These are phyloP conservation scores for Blastomyces gilchristii DNA, from an alignment of 2,329 filamentous ascomycete species.

Conservation along the genomic window DNA sequence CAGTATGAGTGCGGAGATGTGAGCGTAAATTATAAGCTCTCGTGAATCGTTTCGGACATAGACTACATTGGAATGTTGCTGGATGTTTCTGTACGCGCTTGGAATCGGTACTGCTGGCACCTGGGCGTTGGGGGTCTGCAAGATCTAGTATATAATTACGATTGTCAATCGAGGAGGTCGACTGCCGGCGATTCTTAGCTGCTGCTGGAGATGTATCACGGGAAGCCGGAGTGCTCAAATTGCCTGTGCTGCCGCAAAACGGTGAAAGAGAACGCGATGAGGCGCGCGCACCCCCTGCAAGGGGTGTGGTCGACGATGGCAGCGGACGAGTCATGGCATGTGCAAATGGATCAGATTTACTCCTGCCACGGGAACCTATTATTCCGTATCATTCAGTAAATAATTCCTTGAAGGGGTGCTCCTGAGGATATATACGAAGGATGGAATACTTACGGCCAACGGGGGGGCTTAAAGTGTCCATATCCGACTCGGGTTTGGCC, in stretches of 20 bases:
- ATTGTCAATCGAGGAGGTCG: conserved; percentile 42
- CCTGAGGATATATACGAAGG: neutral
- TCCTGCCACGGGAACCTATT: conserved; percentile 46
- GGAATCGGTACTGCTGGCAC: conserved; percentile 47
- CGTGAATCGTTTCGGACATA: conserved; percentile 94
- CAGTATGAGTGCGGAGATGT: conserved; percentile 89
- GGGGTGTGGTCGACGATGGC: conserved; percentile 26
- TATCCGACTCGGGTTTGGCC: conserved; percentile 53
- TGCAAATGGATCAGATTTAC: conserved; percentile 52
- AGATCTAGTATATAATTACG: conserved; percentile 79
- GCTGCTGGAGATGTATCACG: conserved; percentile 35
- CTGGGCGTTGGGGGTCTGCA: conserved; percentile 76
- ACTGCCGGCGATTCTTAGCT: conserved; percentile 34
- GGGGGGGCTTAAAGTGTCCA: conserved; percentile 76
- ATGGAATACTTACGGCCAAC: conserved; percentile 38
- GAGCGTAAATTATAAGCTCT: conserved; percentile 93
- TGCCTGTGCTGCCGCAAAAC: conserved; percentile 24
- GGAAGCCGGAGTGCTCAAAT: conserved; percentile 33
- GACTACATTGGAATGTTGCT: conserved; percentile 85
- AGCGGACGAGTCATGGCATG: conserved; percentile 34
- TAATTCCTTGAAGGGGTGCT: conserved; percentile 3
- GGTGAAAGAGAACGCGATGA: conserved; percentile 38
- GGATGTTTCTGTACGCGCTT: conserved; percentile 96
- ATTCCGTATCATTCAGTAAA: conserved; percentile 15
- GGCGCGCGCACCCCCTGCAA: conserved; percentile 20